phyloP scores from a whole-genome alignment of 2,329 filamentous ascomycete species.

The Phyllosticta ampelicida region DNA sequence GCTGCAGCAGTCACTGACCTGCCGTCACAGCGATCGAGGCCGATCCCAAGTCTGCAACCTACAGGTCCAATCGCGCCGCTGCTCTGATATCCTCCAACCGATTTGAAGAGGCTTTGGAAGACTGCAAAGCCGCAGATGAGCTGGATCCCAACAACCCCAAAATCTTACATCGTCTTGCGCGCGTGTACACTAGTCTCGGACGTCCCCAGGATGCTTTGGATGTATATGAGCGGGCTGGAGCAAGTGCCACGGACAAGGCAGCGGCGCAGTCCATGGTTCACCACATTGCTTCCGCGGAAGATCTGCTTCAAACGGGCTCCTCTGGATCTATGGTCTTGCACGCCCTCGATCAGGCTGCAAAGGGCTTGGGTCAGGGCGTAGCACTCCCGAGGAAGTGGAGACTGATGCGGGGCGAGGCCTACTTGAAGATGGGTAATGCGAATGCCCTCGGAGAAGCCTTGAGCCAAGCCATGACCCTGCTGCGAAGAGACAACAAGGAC shows the following conservation, averaged over 20 bases:
- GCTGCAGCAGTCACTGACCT: background rate
- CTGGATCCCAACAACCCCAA: conserved; percentile 80
- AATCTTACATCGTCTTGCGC: conserved; percentile 74
- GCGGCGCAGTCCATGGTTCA: conserved; percentile 76
- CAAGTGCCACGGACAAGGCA: conserved; percentile 74
- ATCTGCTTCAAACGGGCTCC: conserved; percentile 62
- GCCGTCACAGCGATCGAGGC: conserved; percentile 64
- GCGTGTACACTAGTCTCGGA: conserved; percentile 81
- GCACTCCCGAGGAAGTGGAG: conserved; percentile 85
- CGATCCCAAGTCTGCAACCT: conserved; percentile 75
- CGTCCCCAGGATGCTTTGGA: conserved; percentile 77
- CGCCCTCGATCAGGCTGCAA: conserved; percentile 82
- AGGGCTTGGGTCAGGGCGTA: conserved; percentile 63
- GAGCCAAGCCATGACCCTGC: conserved; percentile 78
- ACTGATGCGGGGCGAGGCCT: conserved; percentile 81
- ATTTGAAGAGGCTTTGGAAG: conserved; percentile 71
- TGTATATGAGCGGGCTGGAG: conserved; percentile 69
- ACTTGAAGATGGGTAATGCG: conserved; percentile 81
- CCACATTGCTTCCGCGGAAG: conserved; percentile 69
- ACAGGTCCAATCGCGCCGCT: conserved; percentile 88
- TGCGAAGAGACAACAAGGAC: conserved; percentile 80
- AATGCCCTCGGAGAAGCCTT: conserved; percentile 87
- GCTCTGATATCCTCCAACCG: conserved; percentile 82
- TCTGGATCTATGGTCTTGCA: conserved; percentile 86
- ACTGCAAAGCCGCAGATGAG: conserved; percentile 72